Conservation (phyloP, 441 rosid genomes). For the Erodium moschatum region DNA sequence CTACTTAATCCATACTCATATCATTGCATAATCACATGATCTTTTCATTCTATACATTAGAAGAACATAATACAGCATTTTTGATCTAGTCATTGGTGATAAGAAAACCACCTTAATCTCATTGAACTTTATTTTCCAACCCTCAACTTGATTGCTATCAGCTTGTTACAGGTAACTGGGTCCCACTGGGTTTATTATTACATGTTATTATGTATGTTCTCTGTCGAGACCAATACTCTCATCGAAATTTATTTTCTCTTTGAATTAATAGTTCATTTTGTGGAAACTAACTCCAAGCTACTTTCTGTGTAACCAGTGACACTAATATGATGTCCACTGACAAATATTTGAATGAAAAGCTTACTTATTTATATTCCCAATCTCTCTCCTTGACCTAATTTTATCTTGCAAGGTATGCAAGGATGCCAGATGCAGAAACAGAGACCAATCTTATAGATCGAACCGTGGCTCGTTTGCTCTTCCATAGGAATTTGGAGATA, state of each 20-base stretch:
- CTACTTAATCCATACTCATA: no score
- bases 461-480: conserved; percentile 77
- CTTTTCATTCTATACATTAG: no score
- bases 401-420: conserved; percentile 27
- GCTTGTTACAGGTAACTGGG: neutral
- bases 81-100: no score
- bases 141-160: neutral
- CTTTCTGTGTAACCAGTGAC: neutral
- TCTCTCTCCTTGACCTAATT: neutral
- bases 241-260: neutral
- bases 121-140: no score
- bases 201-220: neutral
- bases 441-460: conserved; percentile 90
- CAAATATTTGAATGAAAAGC: neutral
- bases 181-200: neutral
- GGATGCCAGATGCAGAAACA: conserved; percentile 54
- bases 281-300: neutral
- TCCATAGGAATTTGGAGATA: conserved; percentile 58
- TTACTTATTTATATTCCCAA: neutral
- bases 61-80: no score
- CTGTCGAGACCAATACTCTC: neutral
- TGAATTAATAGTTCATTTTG: neutral
- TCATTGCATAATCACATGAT: no score
- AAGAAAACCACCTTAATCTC: no score
- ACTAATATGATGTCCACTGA: neutral